phyloP scores from a whole-genome alignment of 192 early-diverging fungal genomes.

The Phlyctochytrium arcticum region DNA sequence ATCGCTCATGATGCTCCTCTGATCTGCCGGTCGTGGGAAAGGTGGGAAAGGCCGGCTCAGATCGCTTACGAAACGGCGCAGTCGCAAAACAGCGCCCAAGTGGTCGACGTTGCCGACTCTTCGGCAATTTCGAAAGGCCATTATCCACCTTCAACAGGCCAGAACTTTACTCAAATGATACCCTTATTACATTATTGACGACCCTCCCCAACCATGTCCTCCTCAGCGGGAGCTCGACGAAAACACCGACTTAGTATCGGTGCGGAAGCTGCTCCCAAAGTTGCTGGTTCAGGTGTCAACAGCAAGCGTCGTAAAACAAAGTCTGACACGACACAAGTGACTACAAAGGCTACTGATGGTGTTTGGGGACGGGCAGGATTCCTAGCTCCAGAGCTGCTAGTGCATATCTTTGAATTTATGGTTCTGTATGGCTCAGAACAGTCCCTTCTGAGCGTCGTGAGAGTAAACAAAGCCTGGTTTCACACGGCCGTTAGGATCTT shows the following conservation, averaged over 20 bases:
- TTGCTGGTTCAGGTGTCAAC: not conserved
- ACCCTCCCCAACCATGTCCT: too few relatives aligned
- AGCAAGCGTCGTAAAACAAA: not conserved
- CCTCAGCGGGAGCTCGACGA: not conserved
- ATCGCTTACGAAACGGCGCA: too few relatives aligned
- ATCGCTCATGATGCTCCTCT: too few relatives aligned
- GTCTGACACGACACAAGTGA: too few relatives aligned
- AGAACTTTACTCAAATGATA: too few relatives aligned
- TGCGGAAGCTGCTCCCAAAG: not conserved
- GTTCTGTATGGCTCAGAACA: not conserved
- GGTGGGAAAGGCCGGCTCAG: too few relatives aligned
- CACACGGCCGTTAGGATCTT: constrained; percentile 3
- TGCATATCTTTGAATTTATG: not conserved
- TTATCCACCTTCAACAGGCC: too few relatives aligned
- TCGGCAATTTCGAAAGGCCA: too few relatives aligned
- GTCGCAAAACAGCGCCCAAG: too few relatives aligned
- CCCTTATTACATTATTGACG: too few relatives aligned
- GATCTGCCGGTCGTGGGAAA: too few relatives aligned
- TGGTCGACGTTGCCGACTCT: too few relatives aligned
- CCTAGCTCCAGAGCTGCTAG: not conserved
- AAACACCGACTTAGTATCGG: not conserved
- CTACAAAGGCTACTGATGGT: not conserved
- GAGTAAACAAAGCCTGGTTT: constrained; percentile 15
- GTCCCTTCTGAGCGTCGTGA: not conserved
- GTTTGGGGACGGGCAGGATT: not conserved